Percentiles rank a stretch among this genome's conserved stretches.
phyloP scores from a whole-genome alignment of 176 grass and related monocot species.

The Raddia guianensis region DNA sequence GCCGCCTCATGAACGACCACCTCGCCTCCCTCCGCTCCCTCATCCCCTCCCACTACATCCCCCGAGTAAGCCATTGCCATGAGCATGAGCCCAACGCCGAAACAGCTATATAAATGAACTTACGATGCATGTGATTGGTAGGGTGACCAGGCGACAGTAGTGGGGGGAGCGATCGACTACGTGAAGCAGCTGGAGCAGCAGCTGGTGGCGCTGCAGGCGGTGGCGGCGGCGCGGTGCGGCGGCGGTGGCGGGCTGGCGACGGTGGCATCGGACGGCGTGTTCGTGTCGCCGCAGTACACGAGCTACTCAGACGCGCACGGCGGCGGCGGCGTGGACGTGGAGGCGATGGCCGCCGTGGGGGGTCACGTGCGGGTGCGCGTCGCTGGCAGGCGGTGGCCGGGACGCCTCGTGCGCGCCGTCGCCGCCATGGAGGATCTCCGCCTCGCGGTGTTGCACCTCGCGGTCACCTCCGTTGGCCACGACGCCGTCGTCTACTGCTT shows the following conservation, averaged over 20 bases:
- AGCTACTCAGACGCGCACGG: slow-evolving; percentile 51
- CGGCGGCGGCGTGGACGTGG: slow-evolving; percentile 53
- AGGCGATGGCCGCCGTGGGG: slow-evolving; percentile 61
- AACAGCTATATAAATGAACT: too few relatives aligned
- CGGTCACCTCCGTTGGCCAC: slow-evolving; percentile 58
- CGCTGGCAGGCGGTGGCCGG: slow-evolving; percentile 54
- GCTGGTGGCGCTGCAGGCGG: slow-evolving; percentile 68
- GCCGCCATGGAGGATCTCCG: slow-evolving; percentile 74
- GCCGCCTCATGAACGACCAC: slow-evolving; percentile 96
- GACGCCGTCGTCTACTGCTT: slow-evolving; percentile 79
- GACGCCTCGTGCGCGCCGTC: slow-evolving; percentile 58
- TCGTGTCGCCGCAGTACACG: slow-evolving; percentile 89
- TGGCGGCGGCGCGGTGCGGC: slow-evolving; percentile 37
- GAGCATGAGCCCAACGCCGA: too few relatives aligned
- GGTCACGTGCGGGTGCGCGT: slow-evolving; percentile 87
- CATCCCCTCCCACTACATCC: slow-evolving; percentile 78
- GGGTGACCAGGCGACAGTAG: slow-evolving; percentile 95
- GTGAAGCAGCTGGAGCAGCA: slow-evolving; percentile 94
- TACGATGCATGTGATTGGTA: neutral
- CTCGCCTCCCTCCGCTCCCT: slow-evolving; percentile 75
- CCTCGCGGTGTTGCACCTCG: slow-evolving; percentile 82
- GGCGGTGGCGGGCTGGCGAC: neutral
- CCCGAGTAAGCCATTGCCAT: slow-evolving; percentile 50
- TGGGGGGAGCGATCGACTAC: slow-evolving; percentile 90
- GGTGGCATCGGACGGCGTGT: slow-evolving; percentile 58